Evolutionary conservation across 202 grass and related monocot species (phyloP).

Genomic region (Zoysia matrella): DNA sequence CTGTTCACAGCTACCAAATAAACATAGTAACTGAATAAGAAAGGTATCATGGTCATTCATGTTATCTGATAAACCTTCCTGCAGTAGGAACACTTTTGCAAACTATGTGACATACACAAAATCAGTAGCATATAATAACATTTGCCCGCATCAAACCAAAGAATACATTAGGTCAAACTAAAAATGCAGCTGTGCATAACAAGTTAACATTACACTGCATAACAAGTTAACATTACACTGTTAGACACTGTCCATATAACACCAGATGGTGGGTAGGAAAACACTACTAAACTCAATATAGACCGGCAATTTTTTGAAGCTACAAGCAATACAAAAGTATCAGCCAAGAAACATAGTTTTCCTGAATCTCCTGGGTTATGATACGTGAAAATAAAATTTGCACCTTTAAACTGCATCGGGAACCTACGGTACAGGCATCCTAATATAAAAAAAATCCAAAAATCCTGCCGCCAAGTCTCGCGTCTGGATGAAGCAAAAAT

Average conservation of each 20-base stretch:
- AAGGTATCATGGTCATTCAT: neutral
- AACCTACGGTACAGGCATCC: neutral
- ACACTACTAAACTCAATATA: neutral
- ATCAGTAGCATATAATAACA: neutral
- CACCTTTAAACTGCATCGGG: neutral
- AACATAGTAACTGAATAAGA: neutral
- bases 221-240: neutral
- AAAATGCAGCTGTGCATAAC: neutral
- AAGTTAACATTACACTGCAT: neutral
- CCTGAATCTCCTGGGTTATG: neutral
- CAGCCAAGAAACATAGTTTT: neutral
- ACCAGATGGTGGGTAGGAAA: neutral
- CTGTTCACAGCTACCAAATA: neutral
- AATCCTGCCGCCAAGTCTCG: neutral
- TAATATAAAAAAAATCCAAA: neutral
- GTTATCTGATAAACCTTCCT: neutral
- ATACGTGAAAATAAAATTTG: neutral
- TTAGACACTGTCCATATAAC: neutral
- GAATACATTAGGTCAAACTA: neutral
- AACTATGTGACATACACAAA: neutral
- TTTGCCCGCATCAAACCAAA: neutral
- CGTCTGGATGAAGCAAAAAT: constrained; percentile 16
- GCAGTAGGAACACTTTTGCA: neutral
- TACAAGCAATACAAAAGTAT: neutral
- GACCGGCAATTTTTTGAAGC: neutral